These are phyloP conservation scores for Naegleria gruberi DNA, from an alignment of 208 protist genomes.

Conservation along the genomic window DNA sequence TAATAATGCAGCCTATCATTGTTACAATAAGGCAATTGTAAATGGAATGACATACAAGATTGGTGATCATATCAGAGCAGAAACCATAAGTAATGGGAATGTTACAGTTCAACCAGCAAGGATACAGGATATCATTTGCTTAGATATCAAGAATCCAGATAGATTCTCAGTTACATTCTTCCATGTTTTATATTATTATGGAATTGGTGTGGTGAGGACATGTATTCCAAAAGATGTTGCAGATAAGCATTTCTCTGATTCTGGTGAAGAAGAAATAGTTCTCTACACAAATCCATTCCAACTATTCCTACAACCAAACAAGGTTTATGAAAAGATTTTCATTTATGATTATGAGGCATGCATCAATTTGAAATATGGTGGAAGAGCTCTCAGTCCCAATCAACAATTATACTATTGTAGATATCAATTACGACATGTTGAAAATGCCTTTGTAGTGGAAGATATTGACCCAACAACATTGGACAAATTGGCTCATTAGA, in stretches of 20 bases:
- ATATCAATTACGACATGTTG: background rate
- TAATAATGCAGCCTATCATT: background rate
- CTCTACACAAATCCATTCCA: background rate
- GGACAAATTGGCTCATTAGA: no score
- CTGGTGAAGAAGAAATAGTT: background rate
- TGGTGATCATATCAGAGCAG: background rate
- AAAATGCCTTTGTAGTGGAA: background rate
- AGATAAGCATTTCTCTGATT: background rate
- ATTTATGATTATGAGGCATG: background rate
- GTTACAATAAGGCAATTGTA: background rate
- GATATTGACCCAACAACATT: background rate
- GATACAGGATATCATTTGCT: background rate
- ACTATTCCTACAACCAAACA: background rate
- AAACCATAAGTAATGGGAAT: background rate
- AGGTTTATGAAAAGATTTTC: background rate
- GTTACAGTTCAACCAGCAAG: background rate
- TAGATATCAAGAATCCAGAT: background rate
- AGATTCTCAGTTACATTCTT: background rate
- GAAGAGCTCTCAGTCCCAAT: background rate
- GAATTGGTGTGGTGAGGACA: background rate
- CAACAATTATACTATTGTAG: background rate
- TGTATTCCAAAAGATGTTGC: background rate
- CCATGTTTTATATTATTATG: background rate
- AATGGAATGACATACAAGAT: background rate
- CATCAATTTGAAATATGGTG: background rate